Conservation (phyloP, 2,329 filamentous ascomycete genomes). For the Amphichorda felina region DNA sequence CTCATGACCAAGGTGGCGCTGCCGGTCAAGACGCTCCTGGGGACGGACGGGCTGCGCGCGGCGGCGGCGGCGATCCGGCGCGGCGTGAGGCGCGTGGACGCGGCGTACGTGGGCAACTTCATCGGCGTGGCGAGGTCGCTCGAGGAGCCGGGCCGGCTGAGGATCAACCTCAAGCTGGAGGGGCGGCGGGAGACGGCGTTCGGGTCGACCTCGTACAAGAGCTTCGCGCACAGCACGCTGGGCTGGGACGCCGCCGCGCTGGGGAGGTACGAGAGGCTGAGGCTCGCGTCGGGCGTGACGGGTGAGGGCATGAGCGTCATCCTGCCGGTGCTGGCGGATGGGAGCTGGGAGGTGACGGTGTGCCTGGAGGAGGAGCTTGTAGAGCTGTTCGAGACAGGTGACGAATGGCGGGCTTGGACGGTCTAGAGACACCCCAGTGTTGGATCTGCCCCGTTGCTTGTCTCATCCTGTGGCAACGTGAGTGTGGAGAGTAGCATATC, state of each 20-base stretch:
- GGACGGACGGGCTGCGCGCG: not conserved
- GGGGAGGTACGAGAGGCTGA: not conserved
- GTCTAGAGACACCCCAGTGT: too few relatives aligned
- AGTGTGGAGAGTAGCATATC: too few relatives aligned
- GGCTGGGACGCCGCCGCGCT: not conserved
- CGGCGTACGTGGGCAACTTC: not conserved
- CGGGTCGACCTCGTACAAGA: constrained; percentile 1
- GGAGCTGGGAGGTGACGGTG: constrained; percentile 1
- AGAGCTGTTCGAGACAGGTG: not conserved
- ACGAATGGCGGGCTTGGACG: not conserved
- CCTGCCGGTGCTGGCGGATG: not conserved
- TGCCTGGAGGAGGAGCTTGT: not conserved
- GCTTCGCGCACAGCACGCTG: not conserved
- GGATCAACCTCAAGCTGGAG: constrained; percentile 1
- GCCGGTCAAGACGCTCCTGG: not conserved
- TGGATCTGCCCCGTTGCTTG: too few relatives aligned
- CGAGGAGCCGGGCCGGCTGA: not conserved
- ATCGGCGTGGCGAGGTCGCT: not conserved
- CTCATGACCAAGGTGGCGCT: constrained; percentile 1
- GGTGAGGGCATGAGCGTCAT: constrained; percentile 1
- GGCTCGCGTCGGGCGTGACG: not conserved
- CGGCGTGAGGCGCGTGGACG: not conserved
- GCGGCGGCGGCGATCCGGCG: not conserved
- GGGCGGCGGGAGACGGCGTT: not conserved
- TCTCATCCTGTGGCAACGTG: too few relatives aligned